These are phyloP conservation scores for Phalaenopsis equestris DNA, from an alignment of 106 monocot species.

Conservation along the genomic window DNA sequence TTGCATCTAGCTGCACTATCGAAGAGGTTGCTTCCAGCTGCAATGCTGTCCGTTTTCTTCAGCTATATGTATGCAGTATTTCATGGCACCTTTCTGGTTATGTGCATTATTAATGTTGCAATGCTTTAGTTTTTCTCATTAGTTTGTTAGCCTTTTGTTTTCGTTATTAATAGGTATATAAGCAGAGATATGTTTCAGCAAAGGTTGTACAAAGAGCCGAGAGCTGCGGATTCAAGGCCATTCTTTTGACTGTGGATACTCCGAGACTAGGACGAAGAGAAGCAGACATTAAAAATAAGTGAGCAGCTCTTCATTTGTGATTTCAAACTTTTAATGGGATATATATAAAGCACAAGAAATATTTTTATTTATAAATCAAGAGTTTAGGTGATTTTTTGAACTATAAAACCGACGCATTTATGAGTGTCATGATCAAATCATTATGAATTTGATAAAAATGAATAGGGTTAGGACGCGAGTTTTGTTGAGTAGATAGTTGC, in stretches of 20 bases:
- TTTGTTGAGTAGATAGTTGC: background rate
- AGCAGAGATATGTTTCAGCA: conserved; percentile 44
- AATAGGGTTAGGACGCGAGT: background rate
- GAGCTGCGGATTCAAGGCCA: conserved; percentile 55
- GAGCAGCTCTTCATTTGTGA: background rate
- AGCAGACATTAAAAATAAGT: conserved; percentile 75
- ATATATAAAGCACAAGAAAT: no score
- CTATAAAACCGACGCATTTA: no score
- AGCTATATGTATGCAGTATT: conserved; percentile 54
- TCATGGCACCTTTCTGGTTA: background rate
- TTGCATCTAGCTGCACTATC: conserved; percentile 38
- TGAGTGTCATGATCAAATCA: no score
- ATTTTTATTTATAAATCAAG: no score
- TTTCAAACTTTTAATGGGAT: background rate
- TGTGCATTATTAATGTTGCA: background rate
- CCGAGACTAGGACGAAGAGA: conserved; percentile 63
- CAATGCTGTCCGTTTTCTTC: conserved; percentile 63
- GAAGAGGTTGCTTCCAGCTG: conserved; percentile 80
- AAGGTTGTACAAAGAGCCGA: conserved; percentile 54
- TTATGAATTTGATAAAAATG: no score
- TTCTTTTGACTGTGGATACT: conserved; percentile 74
- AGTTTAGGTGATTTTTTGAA: no score
- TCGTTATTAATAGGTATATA: conserved; percentile 34
- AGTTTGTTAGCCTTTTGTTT: background rate
- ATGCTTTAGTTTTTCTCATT: background rate